Percentiles rank a stretch among this genome's conserved stretches.
Evolutionary conservation across 768 basidiomycete genomes (phyloP).

Genomic region (Termitomyces sp.): DNA sequence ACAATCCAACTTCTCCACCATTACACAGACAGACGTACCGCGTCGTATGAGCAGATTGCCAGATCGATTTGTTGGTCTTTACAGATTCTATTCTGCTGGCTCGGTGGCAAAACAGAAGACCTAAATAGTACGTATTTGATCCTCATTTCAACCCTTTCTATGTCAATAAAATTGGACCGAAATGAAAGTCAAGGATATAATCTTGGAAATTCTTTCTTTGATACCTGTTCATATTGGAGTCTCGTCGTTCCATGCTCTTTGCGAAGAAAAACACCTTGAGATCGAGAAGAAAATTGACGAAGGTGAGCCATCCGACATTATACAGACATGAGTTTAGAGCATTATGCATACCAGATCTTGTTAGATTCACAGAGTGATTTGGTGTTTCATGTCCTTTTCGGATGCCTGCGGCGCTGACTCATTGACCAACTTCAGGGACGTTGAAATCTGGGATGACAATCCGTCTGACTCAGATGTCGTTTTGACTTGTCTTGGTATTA

Average conservation of each 20-base stretch:
- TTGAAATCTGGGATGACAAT: neutral
- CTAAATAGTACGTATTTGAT: slow-evolving; percentile 15
- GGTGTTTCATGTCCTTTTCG: neutral
- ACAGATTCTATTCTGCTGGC: slow-evolving; percentile 23
- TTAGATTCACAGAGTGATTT: slow-evolving; percentile 7
- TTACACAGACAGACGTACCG: slow-evolving; percentile 8
- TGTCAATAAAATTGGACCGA: neutral
- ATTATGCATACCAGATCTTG: slow-evolving; percentile 1
- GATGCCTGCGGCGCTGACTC: neutral
- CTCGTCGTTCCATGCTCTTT: slow-evolving; percentile 15
- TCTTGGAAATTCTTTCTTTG: slow-evolving; percentile 27
- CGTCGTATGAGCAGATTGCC: slow-evolving; percentile 11
- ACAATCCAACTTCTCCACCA: slow-evolving; percentile 19
- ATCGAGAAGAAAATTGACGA: slow-evolving; percentile 27
- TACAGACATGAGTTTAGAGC: neutral
- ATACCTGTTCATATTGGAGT: slow-evolving; percentile 13
- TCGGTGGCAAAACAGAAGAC: slow-evolving; percentile 17
- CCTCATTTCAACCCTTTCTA: neutral
- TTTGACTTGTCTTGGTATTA: slow-evolving; percentile 14
- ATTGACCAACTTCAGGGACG: neutral
- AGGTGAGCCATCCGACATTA: slow-evolving; percentile 18
- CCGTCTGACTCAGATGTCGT: neutral
- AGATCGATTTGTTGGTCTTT: slow-evolving; percentile 23
- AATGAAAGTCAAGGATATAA: slow-evolving; percentile 25
- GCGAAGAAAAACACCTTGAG: slow-evolving; percentile 17